Percentiles rank a stretch among this genome's conserved stretches.
These are phyloP conservation scores for Hanseniaspora mollemarum DNA, from an alignment of 805 yeast genomes.

Conservation along the genomic window DNA sequence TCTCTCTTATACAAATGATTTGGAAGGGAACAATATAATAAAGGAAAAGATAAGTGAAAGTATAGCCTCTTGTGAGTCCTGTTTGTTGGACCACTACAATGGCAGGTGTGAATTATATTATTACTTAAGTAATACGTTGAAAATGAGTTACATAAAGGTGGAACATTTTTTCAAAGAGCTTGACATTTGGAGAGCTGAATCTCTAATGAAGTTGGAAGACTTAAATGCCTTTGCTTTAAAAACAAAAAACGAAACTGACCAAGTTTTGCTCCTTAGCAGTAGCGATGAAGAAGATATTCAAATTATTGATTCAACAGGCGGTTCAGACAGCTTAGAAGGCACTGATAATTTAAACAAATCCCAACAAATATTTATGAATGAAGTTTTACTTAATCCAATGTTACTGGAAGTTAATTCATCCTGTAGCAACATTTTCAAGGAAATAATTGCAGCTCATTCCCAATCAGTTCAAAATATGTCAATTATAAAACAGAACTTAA, in stretches of 20 bases:
- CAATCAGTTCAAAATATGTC: background rate
- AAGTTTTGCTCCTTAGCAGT: constrained; percentile 21
- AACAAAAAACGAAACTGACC: constrained; percentile 16
- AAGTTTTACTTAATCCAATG: constrained; percentile 9
- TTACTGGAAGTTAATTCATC: background rate
- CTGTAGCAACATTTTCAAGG: background rate
- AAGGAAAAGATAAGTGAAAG: constrained; percentile 32
- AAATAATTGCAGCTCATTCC: background rate
- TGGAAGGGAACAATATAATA: constrained; percentile 29
- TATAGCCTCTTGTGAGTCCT: constrained; percentile 41
- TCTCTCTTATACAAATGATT: constrained; percentile 43
- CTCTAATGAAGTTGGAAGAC: constrained; percentile 17
- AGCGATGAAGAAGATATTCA: constrained; percentile 21
- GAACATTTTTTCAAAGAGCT: constrained; percentile 29
- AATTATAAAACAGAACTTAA: background rate
- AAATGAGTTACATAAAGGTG: constrained; percentile 36
- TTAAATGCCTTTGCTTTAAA: background rate
- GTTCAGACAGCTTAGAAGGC: background rate
- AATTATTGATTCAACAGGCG: constrained; percentile 22
- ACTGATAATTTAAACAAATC: background rate
- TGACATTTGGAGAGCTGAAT: constrained; percentile 29
- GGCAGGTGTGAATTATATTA: constrained; percentile 42
- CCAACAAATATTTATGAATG: background rate
- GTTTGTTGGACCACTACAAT: constrained; percentile 43
- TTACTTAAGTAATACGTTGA: constrained; percentile 42